phyloP scores from a whole-genome alignment of 768 basidiomycete species.

The Lepiota brunneoincarnata region DNA sequence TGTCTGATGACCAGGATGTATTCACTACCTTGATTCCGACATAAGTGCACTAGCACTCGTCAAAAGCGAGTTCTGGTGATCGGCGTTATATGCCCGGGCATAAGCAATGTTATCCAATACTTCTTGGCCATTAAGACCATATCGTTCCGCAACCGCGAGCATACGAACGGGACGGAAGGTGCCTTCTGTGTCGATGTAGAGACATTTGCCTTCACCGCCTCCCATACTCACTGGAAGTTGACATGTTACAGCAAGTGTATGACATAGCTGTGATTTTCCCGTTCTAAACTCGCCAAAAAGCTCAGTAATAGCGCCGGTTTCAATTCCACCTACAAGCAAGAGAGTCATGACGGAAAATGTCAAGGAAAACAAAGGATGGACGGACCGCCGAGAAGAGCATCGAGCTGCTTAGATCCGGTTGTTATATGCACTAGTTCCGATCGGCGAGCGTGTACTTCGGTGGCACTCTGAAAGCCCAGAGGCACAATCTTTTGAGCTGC shows the following conservation, averaged over 20 bases:
- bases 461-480: slow-evolving; percentile 96
- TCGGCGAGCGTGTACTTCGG: slow-evolving; percentile 92
- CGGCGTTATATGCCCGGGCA: slow-evolving; percentile 97
- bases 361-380: slow-evolving; percentile 8
- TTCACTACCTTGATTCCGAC: slow-evolving; percentile 89
- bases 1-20: background rate
- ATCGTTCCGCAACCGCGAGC: slow-evolving; percentile 92
- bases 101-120: slow-evolving; percentile 98
- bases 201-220: slow-evolving; percentile 97
- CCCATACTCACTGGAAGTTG: slow-evolving; percentile 98
- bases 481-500: slow-evolving; percentile 94
- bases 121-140: slow-evolving; percentile 96
- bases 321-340: slow-evolving; percentile 74
- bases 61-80: slow-evolving; percentile 90
- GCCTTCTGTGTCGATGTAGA: slow-evolving; percentile 99
- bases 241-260: slow-evolving; percentile 97
- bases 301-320: slow-evolving; percentile 98
- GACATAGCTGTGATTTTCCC: slow-evolving; percentile 97
- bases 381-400: slow-evolving; percentile 89
- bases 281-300: slow-evolving; percentile 98
- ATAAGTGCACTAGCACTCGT: slow-evolving; percentile 96
- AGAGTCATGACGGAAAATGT: slow-evolving; percentile 9
- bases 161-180: slow-evolving; percentile 97
- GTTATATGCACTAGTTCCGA: slow-evolving; percentile 96
- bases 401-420: slow-evolving; percentile 94